Evolutionary conservation across 176 grass and related monocot species (phyloP), one percentile per base, ranked within the genome.

Genomic region (Phoenix roebelenii): DNA sequence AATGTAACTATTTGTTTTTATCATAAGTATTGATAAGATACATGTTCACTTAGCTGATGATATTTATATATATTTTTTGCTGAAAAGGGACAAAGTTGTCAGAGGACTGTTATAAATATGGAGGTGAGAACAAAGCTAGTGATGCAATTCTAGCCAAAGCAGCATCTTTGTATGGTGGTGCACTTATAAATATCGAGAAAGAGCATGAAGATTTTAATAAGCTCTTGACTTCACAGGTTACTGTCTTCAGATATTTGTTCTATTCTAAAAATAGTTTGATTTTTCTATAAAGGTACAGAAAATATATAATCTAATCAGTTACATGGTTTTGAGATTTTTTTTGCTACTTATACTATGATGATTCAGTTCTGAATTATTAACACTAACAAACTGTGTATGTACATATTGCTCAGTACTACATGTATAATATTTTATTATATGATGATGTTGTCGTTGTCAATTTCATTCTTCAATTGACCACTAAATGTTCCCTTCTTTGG

Each of bases 101-200:
- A 18, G 93, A 98, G 71, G 93, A 98, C 68, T 98, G 93, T 78
- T 98, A 81, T 69, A 89, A 76, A 88, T 98, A 88, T 83, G 84
- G 84, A 71, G 73, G 79, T 56, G 93, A 98, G 73, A 89, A 80
- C 88, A 85, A 23, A 54, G 52, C 63, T 62, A 83, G 29, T 15
- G 93, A 83, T 57, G 84, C 80, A 80, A 75, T 86, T 68, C 79
- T 98, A 44, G 50, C 70, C 64, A 92, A 92, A 78, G 87, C 93
- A 4, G 66, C 82, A 67, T 80, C 86, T 62, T 50, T 98, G 3
- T 92, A 92, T 32, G 93, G 93, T 66, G 87, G 88, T 49, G 88
- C 87, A 58, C 75, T 98, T 66, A 92, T 87, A 92, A 98, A 98
- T 71, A 51, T 98, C 51, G 88, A 92, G 67, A 98, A 98, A 73